These are phyloP conservation scores for Grosmannia huntii DNA, from an alignment of 2,329 filamentous ascomycete genomes.

Conservation along the genomic window DNA sequence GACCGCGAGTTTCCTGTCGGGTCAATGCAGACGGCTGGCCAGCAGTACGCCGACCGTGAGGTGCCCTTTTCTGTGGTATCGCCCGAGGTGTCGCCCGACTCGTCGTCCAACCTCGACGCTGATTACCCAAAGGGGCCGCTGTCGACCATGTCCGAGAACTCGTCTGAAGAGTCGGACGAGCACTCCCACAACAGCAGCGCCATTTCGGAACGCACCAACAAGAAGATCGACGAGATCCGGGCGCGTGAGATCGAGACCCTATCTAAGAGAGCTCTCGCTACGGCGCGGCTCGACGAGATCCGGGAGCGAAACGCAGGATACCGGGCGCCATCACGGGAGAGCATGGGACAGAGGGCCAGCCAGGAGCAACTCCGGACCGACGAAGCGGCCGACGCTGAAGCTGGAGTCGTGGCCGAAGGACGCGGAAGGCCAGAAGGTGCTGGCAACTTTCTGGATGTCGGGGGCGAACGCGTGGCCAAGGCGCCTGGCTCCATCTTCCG, in stretches of 20 bases:
- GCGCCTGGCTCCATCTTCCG: conserved; percentile 29
- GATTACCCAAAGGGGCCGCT: neutral
- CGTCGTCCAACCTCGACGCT: neutral
- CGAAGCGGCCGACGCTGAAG: conserved; percentile 8
- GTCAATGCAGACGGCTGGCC: neutral
- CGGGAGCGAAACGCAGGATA: conserved; percentile 32
- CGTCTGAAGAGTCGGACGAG: neutral
- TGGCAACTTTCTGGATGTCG: neutral
- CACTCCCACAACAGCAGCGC: neutral
- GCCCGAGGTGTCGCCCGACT: neutral
- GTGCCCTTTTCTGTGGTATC: neutral
- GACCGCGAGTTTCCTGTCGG: conserved; percentile 11
- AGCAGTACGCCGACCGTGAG: neutral
- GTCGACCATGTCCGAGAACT: neutral
- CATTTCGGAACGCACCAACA: conserved; percentile 20
- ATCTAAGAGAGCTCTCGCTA: conserved; percentile 34
- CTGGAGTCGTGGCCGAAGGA: conserved; percentile 13
- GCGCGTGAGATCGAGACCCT: conserved; percentile 28
- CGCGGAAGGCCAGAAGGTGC: neutral
- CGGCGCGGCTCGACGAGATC: conserved; percentile 38
- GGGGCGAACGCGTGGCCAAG: conserved; percentile 24
- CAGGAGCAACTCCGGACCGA: conserved; percentile 12
- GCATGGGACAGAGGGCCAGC: conserved; percentile 14
- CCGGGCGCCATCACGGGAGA: conserved; percentile 15
- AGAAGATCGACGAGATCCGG: conserved; percentile 36